These are phyloP conservation scores for Cladosporium phlei DNA, from an alignment of 2,329 filamentous ascomycete species.

Conservation along the genomic window DNA sequence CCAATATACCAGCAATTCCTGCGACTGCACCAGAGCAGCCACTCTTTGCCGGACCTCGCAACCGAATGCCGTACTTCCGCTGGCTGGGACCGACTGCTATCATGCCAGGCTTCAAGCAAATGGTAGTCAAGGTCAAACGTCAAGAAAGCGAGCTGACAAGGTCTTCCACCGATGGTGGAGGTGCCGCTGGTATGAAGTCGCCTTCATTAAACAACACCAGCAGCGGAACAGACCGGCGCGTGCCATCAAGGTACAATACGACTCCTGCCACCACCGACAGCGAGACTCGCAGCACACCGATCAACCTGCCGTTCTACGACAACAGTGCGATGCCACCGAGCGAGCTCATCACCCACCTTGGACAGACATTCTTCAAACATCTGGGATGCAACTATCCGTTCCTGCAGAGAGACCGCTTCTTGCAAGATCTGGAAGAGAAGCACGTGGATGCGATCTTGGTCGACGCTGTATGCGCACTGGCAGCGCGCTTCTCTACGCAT, in stretches of 20 bases:
- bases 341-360: conserved; percentile 68
- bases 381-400: conserved; percentile 86
- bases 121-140: conserved; percentile 73
- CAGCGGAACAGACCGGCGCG: conserved; percentile 14
- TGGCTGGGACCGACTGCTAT: conserved; percentile 91
- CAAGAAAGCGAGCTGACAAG: conserved; percentile 57
- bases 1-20: neutral
- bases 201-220: conserved; percentile 17
- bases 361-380: conserved; percentile 75
- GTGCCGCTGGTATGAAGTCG: conserved; percentile 22
- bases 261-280: conserved; percentile 26
- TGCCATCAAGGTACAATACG: conserved; percentile 15
- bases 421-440: conserved; percentile 74
- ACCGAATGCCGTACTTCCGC: conserved; percentile 79
- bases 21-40: conserved; percentile 13
- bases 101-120: conserved; percentile 86
- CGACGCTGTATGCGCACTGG: conserved; percentile 76
- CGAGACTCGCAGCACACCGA: conserved; percentile 41
- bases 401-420: conserved; percentile 65
- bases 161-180: conserved; percentile 44
- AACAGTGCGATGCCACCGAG: conserved; percentile 67
- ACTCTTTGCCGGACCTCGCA: conserved; percentile 37
- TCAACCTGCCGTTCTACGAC: conserved; percentile 66
- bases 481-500: conserved; percentile 70
- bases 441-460: conserved; percentile 78